Evolutionary conservation across 192 early-diverging fungal species (phyloP).

Genomic region (Backusella westeae): DNA sequence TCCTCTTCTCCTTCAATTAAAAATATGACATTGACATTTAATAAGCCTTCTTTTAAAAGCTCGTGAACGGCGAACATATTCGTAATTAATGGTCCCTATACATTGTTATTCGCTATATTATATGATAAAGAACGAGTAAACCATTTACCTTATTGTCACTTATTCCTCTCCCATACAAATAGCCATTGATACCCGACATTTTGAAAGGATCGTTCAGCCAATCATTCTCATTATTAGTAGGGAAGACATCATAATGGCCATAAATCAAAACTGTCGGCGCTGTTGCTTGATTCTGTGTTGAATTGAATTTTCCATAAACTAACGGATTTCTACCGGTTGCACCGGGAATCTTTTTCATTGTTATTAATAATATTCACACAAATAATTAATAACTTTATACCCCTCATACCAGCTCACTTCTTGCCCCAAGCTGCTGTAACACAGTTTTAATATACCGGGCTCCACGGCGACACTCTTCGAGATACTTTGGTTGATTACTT

Average conservation of each 20-base stretch:
- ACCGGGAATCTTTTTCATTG: conserved; percentile 44
- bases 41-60: conserved; percentile 47
- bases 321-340: conserved; percentile 61
- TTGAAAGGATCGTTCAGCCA: conserved; percentile 68
- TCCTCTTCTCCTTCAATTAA: conserved; percentile 80
- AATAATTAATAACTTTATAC: no score
- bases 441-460: conserved; percentile 66
- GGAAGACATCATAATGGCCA: conserved; percentile 80
- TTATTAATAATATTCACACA: not conserved
- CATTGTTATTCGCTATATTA: not conserved
- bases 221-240: conserved; percentile 49
- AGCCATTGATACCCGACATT: conserved; percentile 60
- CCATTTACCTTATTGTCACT: conserved; percentile 61
- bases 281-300: conserved; percentile 26
- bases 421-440: conserved; percentile 65
- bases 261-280: conserved; percentile 60
- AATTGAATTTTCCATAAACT: conserved; percentile 61
- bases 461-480: conserved; percentile 67
- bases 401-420: conserved; percentile 25
- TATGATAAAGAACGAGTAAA: not conserved
- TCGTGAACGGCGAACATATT: conserved; percentile 68
- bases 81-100: conserved; percentile 64
- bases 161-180: conserved; percentile 72
- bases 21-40: conserved; percentile 65
- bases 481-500: conserved; percentile 57